Evolutionary conservation across 1,284 basidiomycete species (phyloP).

Genomic region (Sporisorium graminicola): DNA sequence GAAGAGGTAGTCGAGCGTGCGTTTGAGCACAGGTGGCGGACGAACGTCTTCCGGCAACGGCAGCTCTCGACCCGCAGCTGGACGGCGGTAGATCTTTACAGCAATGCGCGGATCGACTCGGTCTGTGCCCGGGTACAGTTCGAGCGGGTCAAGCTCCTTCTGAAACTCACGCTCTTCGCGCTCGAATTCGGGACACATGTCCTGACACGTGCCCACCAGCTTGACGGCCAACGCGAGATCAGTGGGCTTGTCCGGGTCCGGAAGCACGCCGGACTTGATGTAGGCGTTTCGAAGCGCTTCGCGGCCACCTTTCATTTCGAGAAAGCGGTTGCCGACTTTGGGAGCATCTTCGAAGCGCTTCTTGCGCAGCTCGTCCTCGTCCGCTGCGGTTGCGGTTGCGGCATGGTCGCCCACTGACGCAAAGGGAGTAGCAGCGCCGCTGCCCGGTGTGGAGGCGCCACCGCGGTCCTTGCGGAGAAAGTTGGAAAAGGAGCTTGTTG

Average conservation of each 20-base stretch:
- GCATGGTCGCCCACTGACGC: background rate
- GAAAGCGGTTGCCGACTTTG: conserved; percentile 54
- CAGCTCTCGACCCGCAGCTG: conserved; percentile 84
- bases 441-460: conserved; percentile 28
- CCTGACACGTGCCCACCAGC: conserved; percentile 87
- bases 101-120: conserved; percentile 86
- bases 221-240: conserved; percentile 87
- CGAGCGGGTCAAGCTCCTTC: conserved; percentile 87
- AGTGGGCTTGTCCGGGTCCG: conserved; percentile 82
- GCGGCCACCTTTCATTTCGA: conserved; percentile 50
- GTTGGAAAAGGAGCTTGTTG: conserved; percentile 45
- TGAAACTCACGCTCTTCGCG: conserved; percentile 89
- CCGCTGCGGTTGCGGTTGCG: conserved; percentile 3
- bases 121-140: conserved; percentile 74
- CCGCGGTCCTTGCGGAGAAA: conserved; percentile 47
- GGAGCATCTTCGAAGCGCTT: conserved; percentile 53
- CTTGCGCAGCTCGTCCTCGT: conserved; percentile 52
- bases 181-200: conserved; percentile 96
- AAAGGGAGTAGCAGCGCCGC: conserved; percentile 3
- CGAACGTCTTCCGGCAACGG: conserved; percentile 90
- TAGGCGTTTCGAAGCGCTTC: conserved; percentile 77
- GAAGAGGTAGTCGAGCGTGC: conserved; percentile 92
- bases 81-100: conserved; percentile 94
- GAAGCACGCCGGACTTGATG: conserved; percentile 87
- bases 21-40: conserved; percentile 84